Base-by-base conservation (phyloP, 2,329 filamentous ascomycete genomes). In the Myrmaecium sp. region DNA sequence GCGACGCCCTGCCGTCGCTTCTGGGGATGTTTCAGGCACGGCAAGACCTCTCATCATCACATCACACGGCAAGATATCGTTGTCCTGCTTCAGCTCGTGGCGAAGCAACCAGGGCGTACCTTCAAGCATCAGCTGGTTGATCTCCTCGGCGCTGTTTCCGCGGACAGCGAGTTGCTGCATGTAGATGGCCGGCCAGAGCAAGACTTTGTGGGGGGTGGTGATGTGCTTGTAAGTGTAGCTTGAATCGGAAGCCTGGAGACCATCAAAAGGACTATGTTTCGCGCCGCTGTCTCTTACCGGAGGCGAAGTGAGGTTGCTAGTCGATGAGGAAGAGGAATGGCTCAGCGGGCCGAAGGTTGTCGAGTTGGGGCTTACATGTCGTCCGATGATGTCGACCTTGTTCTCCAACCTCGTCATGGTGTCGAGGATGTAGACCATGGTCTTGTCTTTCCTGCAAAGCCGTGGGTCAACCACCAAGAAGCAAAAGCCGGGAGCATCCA, bases 161-260 rank as follows among this genome's bases (percentile, higher is more conserved):
- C 23, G 14, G 21, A 22, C 20, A 8, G 28, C 27, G n/a, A 21
- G 16, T 20, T 32, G 27, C 6, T 30, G 21, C 3, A 23, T 26
- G 26, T 25, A 27, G 15, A 38, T 26, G 6, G 27, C 30, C 2
- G 36, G 36, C 36, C 36, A 38, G 8, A 36, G 30, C 6, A 38
- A 25, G 19, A 38, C 25, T 13, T 36, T 36, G 21, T 38, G 36
- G 7, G 36, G 33, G 11, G 36, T 23, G 14, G 36, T 36, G 8
- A 38, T 15, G 20, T 33, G 29, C 5, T 26, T 22, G 21, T 23
- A 5, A 8, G 28, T 15, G 12, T 12, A 16, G 12, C 17, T 17
- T 12, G n/a, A 12, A 2, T 16, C 21, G 8, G 29, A 12, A 22
- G 9, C 13, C 17, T 27, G 16, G 15, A 14, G 7, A 16, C 7